Conservation (phyloP, 768 basidiomycete genomes). For the Filobasidium floriforme region DNA sequence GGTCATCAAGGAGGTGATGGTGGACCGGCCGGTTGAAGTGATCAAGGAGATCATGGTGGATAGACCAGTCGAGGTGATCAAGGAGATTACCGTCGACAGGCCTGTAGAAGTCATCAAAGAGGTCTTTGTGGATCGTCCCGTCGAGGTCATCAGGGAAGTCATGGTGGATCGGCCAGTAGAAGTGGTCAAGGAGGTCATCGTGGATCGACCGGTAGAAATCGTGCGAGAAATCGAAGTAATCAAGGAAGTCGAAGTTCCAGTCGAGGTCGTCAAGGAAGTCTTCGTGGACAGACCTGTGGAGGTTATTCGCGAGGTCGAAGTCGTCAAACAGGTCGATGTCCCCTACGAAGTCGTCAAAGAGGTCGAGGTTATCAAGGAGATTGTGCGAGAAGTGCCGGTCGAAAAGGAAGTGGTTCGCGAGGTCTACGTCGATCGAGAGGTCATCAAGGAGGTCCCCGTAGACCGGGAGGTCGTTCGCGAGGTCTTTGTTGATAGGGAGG, state of each 20-base stretch:
- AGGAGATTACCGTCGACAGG: constrained; percentile 34
- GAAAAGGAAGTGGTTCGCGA: constrained; percentile 27
- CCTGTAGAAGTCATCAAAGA: constrained; percentile 32
- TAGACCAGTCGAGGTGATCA: constrained; percentile 30
- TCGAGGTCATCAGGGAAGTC: constrained; percentile 40
- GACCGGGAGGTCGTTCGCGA: constrained; percentile 27
- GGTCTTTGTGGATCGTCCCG: constrained; percentile 29
- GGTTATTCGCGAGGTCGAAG: constrained; percentile 30
- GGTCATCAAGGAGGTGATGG: constrained; percentile 26
- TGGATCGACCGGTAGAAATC: constrained; percentile 35
- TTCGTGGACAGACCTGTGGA: constrained; percentile 28
- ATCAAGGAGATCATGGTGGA: constrained; percentile 32
- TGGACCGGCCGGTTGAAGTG: constrained; percentile 36
- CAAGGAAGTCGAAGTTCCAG: constrained; percentile 28
- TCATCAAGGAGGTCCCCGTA: constrained; percentile 35
- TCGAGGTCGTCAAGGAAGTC: constrained; percentile 21
- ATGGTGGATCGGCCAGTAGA: constrained; percentile 34
- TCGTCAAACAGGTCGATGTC: constrained; percentile 23
- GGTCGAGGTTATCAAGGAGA: constrained; percentile 35
- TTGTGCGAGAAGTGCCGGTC: constrained; percentile 32
- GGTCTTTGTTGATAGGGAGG: constrained; percentile 30
- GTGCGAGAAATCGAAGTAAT: constrained; percentile 12
- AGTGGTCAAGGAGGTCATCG: constrained; percentile 29
- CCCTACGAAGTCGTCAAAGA: constrained; percentile 28
- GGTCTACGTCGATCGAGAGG: constrained; percentile 31